Evolutionary conservation across 306 rosid genomes (phyloP), one percentile per base, ranked within the genome.

Genomic region (Sechiopsis laciniata): DNA sequence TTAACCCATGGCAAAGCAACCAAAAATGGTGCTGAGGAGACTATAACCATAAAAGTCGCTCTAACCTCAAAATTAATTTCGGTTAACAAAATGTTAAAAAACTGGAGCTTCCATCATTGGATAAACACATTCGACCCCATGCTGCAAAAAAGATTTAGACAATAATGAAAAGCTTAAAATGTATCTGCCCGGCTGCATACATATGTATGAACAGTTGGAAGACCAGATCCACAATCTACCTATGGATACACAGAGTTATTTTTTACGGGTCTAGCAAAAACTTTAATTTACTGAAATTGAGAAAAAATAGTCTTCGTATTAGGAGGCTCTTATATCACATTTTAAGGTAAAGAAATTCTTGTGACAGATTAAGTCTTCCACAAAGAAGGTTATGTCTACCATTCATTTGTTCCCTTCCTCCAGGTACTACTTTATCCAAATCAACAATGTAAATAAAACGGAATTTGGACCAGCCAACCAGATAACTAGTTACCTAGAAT

Each of bases 401-500:
- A 66, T 66, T 66, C 72, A 45, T 66, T 52, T 8, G 42, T 45
- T 29, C n/a, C 72, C 17, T 45, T 66, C 72, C 55, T 66, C 72
- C 55, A 66, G 17, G 37, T 17, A 66, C 72, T 42, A 17, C 15
- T 40, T 42, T 10, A 66, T 45, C 21, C 32, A 42, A 19, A 10
- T 54, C 35, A 66, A 45, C 55, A 66, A 66, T n/a, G 46, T 66
- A 20, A 42, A 66, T 17, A 66, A 40, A 10, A 10, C 26, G 5
- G 19, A 55, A 55, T 7, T 17, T 55, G 7, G 37, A n/a, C n/a
- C n/a, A 76, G 78, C 82, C 80, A 85, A 80, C 87, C 75, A 83
- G 83, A 76, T 59, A 84, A 78, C 77, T 55, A 74, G 73, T 88
- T 90, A 92, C 97, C 97, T 92, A 92, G 83, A 76, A 92, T 90